phyloP scores from a whole-genome alignment of 352 stramenopile species.

The Phytopythium aichiense region DNA sequence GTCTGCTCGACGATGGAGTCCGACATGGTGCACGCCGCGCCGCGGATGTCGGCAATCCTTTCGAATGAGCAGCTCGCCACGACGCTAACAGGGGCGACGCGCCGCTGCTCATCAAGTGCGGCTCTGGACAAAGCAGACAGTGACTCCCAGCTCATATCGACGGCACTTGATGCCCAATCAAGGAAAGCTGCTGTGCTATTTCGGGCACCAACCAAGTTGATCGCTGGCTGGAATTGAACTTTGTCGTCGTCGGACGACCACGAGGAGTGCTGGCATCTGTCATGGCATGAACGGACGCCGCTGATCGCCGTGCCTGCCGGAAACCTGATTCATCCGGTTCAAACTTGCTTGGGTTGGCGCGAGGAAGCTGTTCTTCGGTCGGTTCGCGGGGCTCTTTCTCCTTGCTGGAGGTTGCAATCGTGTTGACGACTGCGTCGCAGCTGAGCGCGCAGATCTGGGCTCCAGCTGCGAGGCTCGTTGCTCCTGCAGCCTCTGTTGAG shows the following conservation, averaged over 20 bases:
- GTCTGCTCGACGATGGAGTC: slow-evolving; percentile 48
- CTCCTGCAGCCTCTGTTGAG: slow-evolving; percentile 2
- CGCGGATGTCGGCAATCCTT: not conserved
- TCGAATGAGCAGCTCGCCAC: not conserved
- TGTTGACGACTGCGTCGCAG: not conserved
- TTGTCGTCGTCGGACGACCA: not conserved
- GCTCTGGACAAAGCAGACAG: not conserved
- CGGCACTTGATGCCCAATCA: not conserved
- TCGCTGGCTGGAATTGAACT: not conserved
- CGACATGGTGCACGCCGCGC: slow-evolving; percentile 6
- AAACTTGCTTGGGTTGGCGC: slow-evolving; percentile 67
- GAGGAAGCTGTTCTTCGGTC: slow-evolving; percentile 54
- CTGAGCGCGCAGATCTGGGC: not conserved
- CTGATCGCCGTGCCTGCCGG: slow-evolving; percentile 16
- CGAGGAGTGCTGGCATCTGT: not conserved
- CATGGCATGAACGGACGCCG: slow-evolving; percentile 46
- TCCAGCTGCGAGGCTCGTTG: not conserved
- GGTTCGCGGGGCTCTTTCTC: slow-evolving; percentile 12
- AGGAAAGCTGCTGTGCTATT: not conserved
- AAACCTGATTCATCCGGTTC: slow-evolving; percentile 32
- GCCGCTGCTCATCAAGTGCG: not conserved
- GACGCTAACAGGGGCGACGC: not conserved
- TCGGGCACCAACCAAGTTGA: not conserved
- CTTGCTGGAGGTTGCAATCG: slow-evolving; percentile 8
- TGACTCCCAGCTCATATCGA: not conserved